Evolutionary conservation across 1,284 basidiomycete species (phyloP).

Genomic region (Cerioporus squamosus): DNA sequence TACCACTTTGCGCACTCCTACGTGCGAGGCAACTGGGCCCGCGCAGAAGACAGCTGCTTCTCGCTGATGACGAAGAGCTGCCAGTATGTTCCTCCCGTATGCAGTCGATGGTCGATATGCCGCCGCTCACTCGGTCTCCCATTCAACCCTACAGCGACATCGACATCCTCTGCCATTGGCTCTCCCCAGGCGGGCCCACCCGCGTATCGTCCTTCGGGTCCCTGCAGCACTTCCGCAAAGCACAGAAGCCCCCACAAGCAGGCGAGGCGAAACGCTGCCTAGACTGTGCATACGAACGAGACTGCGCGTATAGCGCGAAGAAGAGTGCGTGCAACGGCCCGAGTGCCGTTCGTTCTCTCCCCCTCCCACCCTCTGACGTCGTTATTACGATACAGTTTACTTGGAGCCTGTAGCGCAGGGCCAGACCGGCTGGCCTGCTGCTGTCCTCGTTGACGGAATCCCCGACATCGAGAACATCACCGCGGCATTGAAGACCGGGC

Average conservation of each 20-base stretch:
- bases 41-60: constrained; percentile 73
- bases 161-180: constrained; percentile 80
- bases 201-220: constrained; percentile 86
- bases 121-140: background rate
- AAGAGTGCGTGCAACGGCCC: constrained; percentile 53
- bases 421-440: constrained; percentile 63
- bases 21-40: constrained; percentile 82
- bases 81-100: constrained; percentile 57
- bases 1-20: constrained; percentile 88
- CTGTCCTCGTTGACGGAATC: constrained; percentile 73
- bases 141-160: constrained; percentile 62
- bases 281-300: constrained; percentile 70
- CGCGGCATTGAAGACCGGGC: constrained; percentile 42
- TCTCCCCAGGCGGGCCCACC: constrained; percentile 63
- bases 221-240: constrained; percentile 77
- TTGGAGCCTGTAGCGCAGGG: constrained; percentile 66
- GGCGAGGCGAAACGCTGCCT: constrained; percentile 71
- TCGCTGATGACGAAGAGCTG: constrained; percentile 88
- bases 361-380: background rate
- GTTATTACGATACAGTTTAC: constrained; percentile 57
- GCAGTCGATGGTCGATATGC: background rate
- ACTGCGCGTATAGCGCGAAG: constrained; percentile 86
- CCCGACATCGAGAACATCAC: constrained; percentile 81
- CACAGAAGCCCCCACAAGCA: constrained; percentile 69
- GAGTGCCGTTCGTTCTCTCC: background rate